Evolutionary conservation across 2,329 filamentous ascomycete genomes (phyloP).

Genomic region (Fusarium sp.): DNA sequence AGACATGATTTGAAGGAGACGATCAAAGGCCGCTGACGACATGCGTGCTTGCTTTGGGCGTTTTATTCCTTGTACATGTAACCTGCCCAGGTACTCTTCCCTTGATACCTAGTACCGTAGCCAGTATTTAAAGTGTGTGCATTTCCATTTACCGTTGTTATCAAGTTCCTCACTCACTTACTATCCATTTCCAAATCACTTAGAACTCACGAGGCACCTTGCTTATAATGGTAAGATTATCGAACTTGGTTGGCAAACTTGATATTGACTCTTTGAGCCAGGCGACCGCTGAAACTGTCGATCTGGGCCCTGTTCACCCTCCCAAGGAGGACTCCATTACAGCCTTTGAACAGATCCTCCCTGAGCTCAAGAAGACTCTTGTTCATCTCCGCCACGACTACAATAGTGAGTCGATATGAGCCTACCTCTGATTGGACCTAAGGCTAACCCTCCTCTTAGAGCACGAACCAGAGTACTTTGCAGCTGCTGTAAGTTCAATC

Average conservation of each 20-base stretch:
- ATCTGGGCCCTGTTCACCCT: slow-evolving; percentile 58
- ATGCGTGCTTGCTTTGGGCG: slow-evolving; percentile 17
- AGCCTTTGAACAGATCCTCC: slow-evolving; percentile 59
- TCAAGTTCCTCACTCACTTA: not conserved
- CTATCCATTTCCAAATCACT: not conserved
- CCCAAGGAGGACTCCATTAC: slow-evolving; percentile 61
- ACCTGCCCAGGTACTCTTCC: not conserved
- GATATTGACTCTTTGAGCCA: slow-evolving; percentile 33
- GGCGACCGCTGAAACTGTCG: slow-evolving; percentile 63
- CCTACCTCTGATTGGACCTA: not conserved
- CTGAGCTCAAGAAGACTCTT: slow-evolving; percentile 61
- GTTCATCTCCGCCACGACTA: slow-evolving; percentile 59
- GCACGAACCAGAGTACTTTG: slow-evolving; percentile 65
- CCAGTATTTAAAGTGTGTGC: slow-evolving; percentile 11
- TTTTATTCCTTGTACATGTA: slow-evolving; percentile 14
- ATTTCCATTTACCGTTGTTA: not conserved
- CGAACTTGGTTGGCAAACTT: too few relatives aligned
- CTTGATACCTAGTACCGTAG: not conserved
- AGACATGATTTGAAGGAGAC: slow-evolving; percentile 28
- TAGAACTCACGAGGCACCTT: not conserved
- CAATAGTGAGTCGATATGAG: slow-evolving; percentile 48
- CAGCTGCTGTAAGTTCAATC: slow-evolving; percentile 51
- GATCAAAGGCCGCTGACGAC: slow-evolving; percentile 36
- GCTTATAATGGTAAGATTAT: slow-evolving; percentile 27
- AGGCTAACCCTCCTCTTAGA: slow-evolving; percentile 47